Percentiles rank a stretch among this genome's conserved stretches.
Conservation (phyloP, 2,329 filamentous ascomycete genomes). For the Paraconiothyrium sp. region DNA sequence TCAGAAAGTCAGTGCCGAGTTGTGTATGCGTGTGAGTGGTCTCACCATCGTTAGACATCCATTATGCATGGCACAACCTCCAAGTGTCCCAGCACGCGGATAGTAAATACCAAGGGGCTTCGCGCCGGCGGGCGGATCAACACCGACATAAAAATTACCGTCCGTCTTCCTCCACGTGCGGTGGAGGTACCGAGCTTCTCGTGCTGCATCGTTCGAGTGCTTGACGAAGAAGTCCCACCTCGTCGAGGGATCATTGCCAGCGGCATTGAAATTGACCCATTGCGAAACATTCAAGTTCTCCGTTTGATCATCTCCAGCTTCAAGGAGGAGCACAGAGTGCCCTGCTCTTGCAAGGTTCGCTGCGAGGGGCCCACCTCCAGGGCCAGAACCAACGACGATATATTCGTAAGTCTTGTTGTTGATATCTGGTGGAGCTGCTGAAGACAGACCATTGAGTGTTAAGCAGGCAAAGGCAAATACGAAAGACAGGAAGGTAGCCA, state of each 20-base stretch:
- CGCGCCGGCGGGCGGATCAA: slow-evolving; percentile 61
- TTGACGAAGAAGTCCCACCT: slow-evolving; percentile 70
- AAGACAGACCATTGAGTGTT: slow-evolving; percentile 20
- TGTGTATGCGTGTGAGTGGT: slow-evolving; percentile 54
- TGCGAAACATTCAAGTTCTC: slow-evolving; percentile 61
- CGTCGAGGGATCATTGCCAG: slow-evolving; percentile 64
- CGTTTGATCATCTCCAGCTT: slow-evolving; percentile 63
- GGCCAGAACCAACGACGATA: slow-evolving; percentile 61
- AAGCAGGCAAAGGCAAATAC: slow-evolving; percentile 19
- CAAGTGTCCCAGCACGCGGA: slow-evolving; percentile 65
- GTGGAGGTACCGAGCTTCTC: slow-evolving; percentile 65
- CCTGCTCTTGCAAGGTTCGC: slow-evolving; percentile 54
- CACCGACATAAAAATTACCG: slow-evolving; percentile 43
- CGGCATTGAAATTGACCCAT: slow-evolving; percentile 58
- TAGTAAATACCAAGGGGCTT: slow-evolving; percentile 64
- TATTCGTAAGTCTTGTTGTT: slow-evolving; percentile 62
- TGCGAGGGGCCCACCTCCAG: slow-evolving; percentile 50
- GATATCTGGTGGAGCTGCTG: slow-evolving; percentile 19
- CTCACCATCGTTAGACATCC: slow-evolving; percentile 64
- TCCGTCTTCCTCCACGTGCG: slow-evolving; percentile 63
- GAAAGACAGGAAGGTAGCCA: slow-evolving; percentile 26
- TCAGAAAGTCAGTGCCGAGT: slow-evolving; percentile 47
- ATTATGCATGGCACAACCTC: slow-evolving; percentile 69
- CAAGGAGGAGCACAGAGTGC: slow-evolving; percentile 65
- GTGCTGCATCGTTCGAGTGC: slow-evolving; percentile 64